Conservation (phyloP, 139 green algal genomes). For the Chlamydomonas schloesseri region DNA sequence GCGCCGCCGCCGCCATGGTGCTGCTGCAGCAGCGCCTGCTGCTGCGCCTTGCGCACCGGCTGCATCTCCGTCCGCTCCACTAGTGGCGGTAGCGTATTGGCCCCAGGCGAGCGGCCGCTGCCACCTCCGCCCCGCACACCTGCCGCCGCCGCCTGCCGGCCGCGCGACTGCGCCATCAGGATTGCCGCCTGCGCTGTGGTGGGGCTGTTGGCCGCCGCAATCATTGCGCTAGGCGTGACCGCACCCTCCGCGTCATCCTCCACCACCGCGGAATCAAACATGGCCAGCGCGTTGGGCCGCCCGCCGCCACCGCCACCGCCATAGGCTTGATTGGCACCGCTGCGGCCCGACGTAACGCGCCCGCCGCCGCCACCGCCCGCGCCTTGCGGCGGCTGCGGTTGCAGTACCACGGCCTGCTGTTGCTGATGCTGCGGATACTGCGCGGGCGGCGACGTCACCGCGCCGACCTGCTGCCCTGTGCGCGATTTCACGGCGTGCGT, state of each 20-base stretch:
- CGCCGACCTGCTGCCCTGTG: neutral
- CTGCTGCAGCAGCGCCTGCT: conserved; percentile 6
- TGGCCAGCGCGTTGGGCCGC: neutral
- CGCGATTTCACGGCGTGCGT: neutral
- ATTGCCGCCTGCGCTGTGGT: conserved; percentile 23
- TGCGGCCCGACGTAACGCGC: too few relatives aligned
- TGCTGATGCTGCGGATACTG: neutral
- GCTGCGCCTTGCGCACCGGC: conserved; percentile 5
- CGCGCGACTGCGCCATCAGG: neutral
- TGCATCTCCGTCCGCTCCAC: conserved; percentile 22
- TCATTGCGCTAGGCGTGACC: neutral
- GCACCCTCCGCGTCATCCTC: neutral
- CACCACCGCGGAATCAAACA: conserved; percentile 30
- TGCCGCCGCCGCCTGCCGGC: neutral
- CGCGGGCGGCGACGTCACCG: neutral
- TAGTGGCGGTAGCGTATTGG: conserved; percentile 15
- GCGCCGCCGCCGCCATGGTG: neutral
- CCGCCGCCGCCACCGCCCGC: neutral
- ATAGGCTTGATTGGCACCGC: neutral
- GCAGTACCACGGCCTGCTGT: neutral
- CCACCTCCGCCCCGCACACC: neutral
- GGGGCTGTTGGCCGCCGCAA: conserved; percentile 20
- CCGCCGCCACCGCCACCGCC: too few relatives aligned
- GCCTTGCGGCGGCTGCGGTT: neutral
- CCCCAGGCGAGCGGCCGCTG: neutral